phyloP scores from a whole-genome alignment of 768 basidiomycete species.

The Trametes cingulata region DNA sequence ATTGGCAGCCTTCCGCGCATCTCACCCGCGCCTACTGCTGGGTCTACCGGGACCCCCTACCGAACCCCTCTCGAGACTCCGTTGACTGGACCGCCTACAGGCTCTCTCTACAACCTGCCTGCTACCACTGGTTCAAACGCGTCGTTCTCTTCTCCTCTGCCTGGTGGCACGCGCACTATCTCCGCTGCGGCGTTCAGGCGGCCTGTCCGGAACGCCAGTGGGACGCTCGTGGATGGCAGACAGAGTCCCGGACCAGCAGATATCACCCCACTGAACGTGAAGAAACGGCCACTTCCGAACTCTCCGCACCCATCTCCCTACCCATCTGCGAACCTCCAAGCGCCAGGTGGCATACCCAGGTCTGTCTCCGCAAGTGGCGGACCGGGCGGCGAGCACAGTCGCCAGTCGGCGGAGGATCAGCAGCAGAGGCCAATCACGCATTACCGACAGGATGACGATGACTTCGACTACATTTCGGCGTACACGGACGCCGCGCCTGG shows the following conservation, averaged over 20 bases:
- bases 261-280: constrained; percentile 47
- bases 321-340: constrained; percentile 8
- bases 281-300: constrained; percentile 48
- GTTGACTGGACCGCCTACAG: constrained; percentile 25
- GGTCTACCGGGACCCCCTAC: constrained; percentile 33
- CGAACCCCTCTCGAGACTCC: constrained; percentile 53
- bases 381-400: constrained; percentile 16
- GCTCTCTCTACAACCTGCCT: constrained; percentile 27
- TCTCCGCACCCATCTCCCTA: constrained; percentile 40
- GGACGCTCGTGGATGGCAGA: constrained; percentile 1
- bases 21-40: constrained; percentile 23
- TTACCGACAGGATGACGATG: constrained; percentile 42
- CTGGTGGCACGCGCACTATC: constrained; percentile 53
- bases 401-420: not conserved
- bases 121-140: constrained; percentile 23
- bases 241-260: constrained; percentile 37
- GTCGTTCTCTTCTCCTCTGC: constrained; percentile 23
- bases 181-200: constrained; percentile 76
- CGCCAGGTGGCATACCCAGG: constrained; percentile 1
- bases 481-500: constrained; percentile 36
- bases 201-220: constrained; percentile 37
- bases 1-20: constrained; percentile 16
- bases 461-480: constrained; percentile 60
- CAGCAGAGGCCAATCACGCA: constrained; percentile 8
- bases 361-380: constrained; percentile 2